Percentiles rank a stretch among this genome's conserved stretches.
Evolutionary conservation across 805 yeast genomes (phyloP).

Genomic region (Sugiyamaella americana): DNA sequence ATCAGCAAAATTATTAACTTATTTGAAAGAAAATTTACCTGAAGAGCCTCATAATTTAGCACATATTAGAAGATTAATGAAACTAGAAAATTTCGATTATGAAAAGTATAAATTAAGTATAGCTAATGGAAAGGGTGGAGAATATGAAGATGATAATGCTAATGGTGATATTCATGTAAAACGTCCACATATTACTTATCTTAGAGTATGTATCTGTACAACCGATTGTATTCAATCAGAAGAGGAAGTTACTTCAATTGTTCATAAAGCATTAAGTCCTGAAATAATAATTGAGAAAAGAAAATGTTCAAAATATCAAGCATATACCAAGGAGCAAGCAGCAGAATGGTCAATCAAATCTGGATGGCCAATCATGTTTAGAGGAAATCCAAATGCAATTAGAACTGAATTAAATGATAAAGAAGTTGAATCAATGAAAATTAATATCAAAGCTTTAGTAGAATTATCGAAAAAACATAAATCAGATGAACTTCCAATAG

Average conservation of each 20-base stretch:
- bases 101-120: conserved; percentile 1
- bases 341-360: conserved; percentile 51
- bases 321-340: conserved; percentile 63
- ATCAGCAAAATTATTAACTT: conserved; percentile 24
- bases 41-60: conserved; percentile 27
- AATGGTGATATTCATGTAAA: background rate
- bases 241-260: conserved; percentile 16
- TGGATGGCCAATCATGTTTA: conserved; percentile 87
- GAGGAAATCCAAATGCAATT: conserved; percentile 64
- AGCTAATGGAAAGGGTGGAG: background rate
- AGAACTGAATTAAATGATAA: conserved; percentile 43
- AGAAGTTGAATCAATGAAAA: conserved; percentile 41
- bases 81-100: conserved; percentile 8
- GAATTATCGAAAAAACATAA: conserved; percentile 22
- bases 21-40: conserved; percentile 29
- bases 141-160: conserved; percentile 2
- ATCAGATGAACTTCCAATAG: conserved; percentile 38
- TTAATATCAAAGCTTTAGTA: conserved; percentile 30
- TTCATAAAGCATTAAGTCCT: background rate
- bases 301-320: conserved; percentile 56
- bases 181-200: conserved; percentile 6
- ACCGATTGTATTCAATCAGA: conserved; percentile 28
- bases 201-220: conserved; percentile 47
- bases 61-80: conserved; percentile 34
- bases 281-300: background rate